Conservation (phyloP, 2,329 filamentous ascomycete genomes). For the Hypoxylon sp. region DNA sequence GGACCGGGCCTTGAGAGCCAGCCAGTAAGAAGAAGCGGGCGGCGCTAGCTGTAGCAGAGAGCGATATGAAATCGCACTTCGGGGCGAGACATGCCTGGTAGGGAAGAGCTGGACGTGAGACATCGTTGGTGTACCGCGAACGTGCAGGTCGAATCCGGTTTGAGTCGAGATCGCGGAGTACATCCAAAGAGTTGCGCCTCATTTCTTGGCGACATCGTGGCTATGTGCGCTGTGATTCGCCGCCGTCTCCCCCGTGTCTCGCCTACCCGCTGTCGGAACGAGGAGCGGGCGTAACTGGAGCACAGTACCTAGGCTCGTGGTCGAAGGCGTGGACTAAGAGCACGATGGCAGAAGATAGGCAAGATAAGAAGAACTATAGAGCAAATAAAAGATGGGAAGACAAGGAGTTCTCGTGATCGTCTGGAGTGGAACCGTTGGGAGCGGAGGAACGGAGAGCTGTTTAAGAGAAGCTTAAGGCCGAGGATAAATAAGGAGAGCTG, state of each 20-base stretch:
- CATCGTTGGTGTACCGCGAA: slow-evolving; percentile 36
- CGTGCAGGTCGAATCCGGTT: slow-evolving; percentile 26
- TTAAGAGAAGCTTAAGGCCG: slow-evolving; percentile 1
- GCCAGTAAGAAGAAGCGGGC: slow-evolving; percentile 13
- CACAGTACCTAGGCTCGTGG: slow-evolving; percentile 28
- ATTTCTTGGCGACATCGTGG: slow-evolving; percentile 34
- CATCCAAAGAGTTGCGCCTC: slow-evolving; percentile 32
- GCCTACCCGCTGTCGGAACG: slow-evolving; percentile 37
- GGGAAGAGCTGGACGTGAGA: slow-evolving; percentile 29
- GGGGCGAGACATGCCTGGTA: slow-evolving; percentile 32
- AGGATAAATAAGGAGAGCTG: slow-evolving; percentile 19
- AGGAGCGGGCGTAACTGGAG: slow-evolving; percentile 22
- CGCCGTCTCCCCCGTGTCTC: slow-evolving; percentile 36
- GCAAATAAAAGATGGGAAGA: slow-evolving; percentile 11
- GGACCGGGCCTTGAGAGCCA: slow-evolving; percentile 11
- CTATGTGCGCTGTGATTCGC: slow-evolving; percentile 37
- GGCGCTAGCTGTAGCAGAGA: slow-evolving; percentile 11
- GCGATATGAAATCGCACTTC: slow-evolving; percentile 17
- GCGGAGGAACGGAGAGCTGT: not conserved
- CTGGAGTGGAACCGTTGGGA: slow-evolving; percentile 20
- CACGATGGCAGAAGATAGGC: slow-evolving; percentile 14
- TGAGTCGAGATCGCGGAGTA: slow-evolving; percentile 34
- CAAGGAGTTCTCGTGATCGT: slow-evolving; percentile 31
- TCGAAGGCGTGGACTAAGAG: slow-evolving; percentile 8
- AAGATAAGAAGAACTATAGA: slow-evolving; percentile 18